Conservation (phyloP, 305 asterid species). For the Solanum hybrid region DNA sequence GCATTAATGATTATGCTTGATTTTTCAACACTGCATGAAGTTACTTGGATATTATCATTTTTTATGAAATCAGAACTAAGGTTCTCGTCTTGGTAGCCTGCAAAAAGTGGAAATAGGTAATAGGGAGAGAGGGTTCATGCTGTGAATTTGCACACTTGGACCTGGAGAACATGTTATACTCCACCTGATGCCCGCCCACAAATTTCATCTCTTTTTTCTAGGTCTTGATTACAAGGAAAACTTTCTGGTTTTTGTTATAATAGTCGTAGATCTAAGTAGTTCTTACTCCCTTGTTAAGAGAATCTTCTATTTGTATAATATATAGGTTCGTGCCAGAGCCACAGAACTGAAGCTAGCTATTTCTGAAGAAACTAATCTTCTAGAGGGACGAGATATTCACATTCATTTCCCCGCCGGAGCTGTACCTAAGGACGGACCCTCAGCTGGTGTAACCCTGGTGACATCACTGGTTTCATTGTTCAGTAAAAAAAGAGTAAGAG, state of each 20-base stretch:
- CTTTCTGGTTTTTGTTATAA: background rate
- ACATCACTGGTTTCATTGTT: constrained; percentile 94
- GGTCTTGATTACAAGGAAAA: background rate
- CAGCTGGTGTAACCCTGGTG: constrained; percentile 99
- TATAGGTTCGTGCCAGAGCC: constrained; percentile 87
- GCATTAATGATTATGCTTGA: background rate
- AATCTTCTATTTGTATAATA: background rate
- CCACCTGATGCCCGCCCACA: background rate
- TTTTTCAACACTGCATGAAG: background rate
- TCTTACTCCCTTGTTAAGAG: background rate
- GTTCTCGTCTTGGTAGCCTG: background rate
- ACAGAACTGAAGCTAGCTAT: constrained; percentile 74
- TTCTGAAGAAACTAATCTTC: constrained; percentile 60
- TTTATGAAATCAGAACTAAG: background rate
- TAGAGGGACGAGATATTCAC: constrained; percentile 88
- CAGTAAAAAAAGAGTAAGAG: constrained; percentile 84
- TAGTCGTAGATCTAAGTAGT: background rate
- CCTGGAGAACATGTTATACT: background rate
- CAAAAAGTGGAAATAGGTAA: background rate
- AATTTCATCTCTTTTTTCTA: background rate
- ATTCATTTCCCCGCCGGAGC: constrained; percentile 99
- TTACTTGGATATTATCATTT: background rate
- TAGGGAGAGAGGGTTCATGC: background rate
- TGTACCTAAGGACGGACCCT: constrained; percentile 97
- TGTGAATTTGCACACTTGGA: background rate